Base-by-base conservation (phyloP, 2,329 filamentous ascomycete species). In the Penicillium oxalicum region DNA sequence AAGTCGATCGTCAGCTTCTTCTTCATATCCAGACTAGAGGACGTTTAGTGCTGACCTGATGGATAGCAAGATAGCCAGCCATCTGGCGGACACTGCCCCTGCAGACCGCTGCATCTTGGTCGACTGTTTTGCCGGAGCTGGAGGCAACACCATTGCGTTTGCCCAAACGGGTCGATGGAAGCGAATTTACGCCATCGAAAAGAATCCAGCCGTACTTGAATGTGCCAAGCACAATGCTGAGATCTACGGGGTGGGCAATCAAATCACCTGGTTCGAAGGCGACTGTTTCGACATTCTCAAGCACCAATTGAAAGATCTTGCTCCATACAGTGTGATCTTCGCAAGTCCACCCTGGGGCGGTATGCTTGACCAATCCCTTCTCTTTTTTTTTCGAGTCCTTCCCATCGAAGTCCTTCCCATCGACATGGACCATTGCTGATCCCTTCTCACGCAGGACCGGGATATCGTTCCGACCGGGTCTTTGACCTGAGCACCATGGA, bases 71-170 rank as follows among this genome's bases (percentile, higher is more conserved):
- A 88, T 95, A 45, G 88, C 91, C 12, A 64, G 76, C 11, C 86
- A 95, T 62, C 76, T 95, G 37, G 74, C 77, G 12, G 72, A 76
- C 49, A 75, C 76, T 39, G 73, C 77, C 25, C 73, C 79, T 46
- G 61, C 70, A 13, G 70, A 72, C 12, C 86, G 83, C 57, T 80
- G 74, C 8, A 80, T 85, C 33, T 73, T 98, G 34, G 82, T 98
- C 50, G 93, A 98, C 68, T 81, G 87, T 40, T 98, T 98, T 70
- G 88, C 85, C 27, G 93, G 93, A 38, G 90, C 88, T 0, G 93
- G 94, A 34, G 93, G 91, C 47, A 98, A 98, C 67, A 82, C 86
- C 25, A 97, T 98, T 59, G 89, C 91, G n/a, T 94, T 98, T 60
- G 91, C 93, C 13, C 78, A 84, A 8, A 88, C 85, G 0, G 82